These are phyloP conservation scores for Sungouiella blattae DNA, from an alignment of 805 yeast genomes.

Conservation along the genomic window DNA sequence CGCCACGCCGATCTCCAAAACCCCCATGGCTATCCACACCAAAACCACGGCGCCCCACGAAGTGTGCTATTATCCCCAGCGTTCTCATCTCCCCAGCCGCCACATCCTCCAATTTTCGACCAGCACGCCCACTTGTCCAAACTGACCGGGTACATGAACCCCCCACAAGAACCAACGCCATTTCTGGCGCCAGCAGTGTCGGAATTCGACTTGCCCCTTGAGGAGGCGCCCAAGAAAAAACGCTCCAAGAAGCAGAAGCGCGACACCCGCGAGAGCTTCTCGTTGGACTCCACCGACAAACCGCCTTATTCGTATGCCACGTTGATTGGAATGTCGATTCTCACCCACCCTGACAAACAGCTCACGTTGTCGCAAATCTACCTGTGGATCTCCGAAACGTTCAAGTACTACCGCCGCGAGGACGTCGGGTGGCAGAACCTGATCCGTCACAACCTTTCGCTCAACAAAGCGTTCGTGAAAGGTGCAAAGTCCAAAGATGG, in stretches of 20 bases:
- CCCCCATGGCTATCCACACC: too few relatives aligned
- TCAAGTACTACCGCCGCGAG: slow-evolving; percentile 74
- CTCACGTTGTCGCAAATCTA: slow-evolving; percentile 66
- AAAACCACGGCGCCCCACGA: too few relatives aligned
- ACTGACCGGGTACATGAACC: slow-evolving; percentile 2
- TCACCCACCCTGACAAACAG: slow-evolving; percentile 60
- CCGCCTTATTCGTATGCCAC: slow-evolving; percentile 96
- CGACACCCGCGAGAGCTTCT: slow-evolving; percentile 32
- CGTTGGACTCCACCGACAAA: slow-evolving; percentile 57
- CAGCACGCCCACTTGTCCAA: slow-evolving; percentile 1
- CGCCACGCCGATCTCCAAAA: slow-evolving; percentile 5
- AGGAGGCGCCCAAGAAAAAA: slow-evolving; percentile 13
- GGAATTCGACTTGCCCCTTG: slow-evolving; percentile 1
- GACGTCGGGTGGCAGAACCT: slow-evolving; percentile 98
- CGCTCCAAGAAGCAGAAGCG: slow-evolving; percentile 27
- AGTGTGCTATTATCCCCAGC: slow-evolving; percentile 36
- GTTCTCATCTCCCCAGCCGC: slow-evolving; percentile 50
- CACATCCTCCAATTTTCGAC: slow-evolving; percentile 8
- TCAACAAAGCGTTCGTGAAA: slow-evolving; percentile 89
- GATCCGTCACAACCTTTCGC: slow-evolving; percentile 87
- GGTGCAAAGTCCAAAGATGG: slow-evolving; percentile 89
- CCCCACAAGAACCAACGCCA: slow-evolving; percentile 19
- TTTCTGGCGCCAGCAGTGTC: slow-evolving; percentile 37
- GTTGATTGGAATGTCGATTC: slow-evolving; percentile 86
- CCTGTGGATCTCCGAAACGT: slow-evolving; percentile 85